Base-by-base conservation (phyloP, 2,329 filamentous ascomycete species). In the Aspergillus glaucus region DNA sequence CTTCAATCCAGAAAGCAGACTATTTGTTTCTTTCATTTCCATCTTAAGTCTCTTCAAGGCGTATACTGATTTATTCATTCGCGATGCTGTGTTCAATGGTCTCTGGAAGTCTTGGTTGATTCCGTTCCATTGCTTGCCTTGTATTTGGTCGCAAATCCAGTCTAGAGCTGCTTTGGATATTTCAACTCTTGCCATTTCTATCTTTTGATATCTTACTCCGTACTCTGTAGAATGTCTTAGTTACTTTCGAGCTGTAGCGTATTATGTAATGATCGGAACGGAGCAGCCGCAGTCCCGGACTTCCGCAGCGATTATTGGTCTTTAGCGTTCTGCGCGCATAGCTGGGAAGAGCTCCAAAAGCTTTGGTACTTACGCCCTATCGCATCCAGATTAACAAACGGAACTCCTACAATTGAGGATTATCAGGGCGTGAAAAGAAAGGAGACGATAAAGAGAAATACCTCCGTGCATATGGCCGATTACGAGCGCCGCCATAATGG, bases 401-500 rank as follows among this genome's bases (percentile, higher is more conserved):
- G 36, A 39, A 50, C 45, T 36, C 43, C 24, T 17, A 19, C 34
- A 10, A 37, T 19, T 19, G 34, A 8, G 34, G 3, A 40, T 19
- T 14, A 40, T 21, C 2, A 3, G 6, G 17, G 10, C 12, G 37
- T 22, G 9, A 22, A 40, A 7, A 36, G 6, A 7, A 36, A 17
- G 34, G 15, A 36, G 3, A 36, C 9, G 15, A 40, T 3, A 17
- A 40, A 19, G 17, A 14, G 9, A 40, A 22, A 30, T 34, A 34
- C 48, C 50, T 44, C 32, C 53, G 19, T 30, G 32, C 50, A 34
- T 49, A 79, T 81, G 78, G 74, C 75, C 47, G 78, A 81, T 53
- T 74, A 76, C 60, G 76, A 79, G 54, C 69, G 84, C 65, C 78
- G 78, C 49, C 67, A 75, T 50, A 74, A 79, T 50, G 75, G 79